A percentile compares a stretch with the other conserved stretches of the same genome.
phyloP scores from a whole-genome alignment of 768 basidiomycete species.

The Lactarius indigo region DNA sequence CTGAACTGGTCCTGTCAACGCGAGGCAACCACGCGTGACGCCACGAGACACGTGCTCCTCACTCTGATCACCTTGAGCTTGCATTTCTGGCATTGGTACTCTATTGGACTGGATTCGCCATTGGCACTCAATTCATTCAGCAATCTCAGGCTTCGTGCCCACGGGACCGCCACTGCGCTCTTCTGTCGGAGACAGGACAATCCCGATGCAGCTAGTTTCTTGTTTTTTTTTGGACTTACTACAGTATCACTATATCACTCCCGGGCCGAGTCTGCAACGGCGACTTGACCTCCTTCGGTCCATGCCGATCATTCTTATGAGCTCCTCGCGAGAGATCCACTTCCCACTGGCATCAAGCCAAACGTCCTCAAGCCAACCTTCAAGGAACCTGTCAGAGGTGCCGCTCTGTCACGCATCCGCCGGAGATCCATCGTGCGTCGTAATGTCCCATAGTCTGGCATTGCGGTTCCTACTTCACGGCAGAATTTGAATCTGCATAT shows the following conservation, averaged over 20 bases:
- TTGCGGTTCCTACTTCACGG: not conserved
- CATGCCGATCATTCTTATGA: conserved; percentile 17
- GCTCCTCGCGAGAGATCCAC: conserved; percentile 14
- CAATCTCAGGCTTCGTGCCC: no score
- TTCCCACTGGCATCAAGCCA: not conserved
- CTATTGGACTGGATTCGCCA: not conserved
- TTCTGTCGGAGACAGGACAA: not conserved
- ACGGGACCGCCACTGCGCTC: not conserved
- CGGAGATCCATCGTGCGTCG: conserved; percentile 21
- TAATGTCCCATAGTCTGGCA: conserved; percentile 19
- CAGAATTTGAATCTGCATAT: not conserved
- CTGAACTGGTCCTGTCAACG: not conserved
- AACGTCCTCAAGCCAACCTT: conserved; percentile 3
- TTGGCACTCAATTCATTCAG: no score
- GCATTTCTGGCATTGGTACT: not conserved
- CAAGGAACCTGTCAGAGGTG: conserved; percentile 18
- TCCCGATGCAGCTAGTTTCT: conserved; percentile 15
- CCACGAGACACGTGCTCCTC: conserved; percentile 18
- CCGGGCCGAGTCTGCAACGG: conserved; percentile 14
- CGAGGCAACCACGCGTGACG: conserved; percentile 16
- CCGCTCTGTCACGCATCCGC: conserved; percentile 2
- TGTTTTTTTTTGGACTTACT: not conserved
- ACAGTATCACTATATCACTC: no score
- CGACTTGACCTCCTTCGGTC: conserved; percentile 19
- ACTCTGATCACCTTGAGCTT: not conserved